These are phyloP conservation scores for Ophiostoma montium DNA, from an alignment of 2,329 filamentous ascomycete species.

Conservation along the genomic window DNA sequence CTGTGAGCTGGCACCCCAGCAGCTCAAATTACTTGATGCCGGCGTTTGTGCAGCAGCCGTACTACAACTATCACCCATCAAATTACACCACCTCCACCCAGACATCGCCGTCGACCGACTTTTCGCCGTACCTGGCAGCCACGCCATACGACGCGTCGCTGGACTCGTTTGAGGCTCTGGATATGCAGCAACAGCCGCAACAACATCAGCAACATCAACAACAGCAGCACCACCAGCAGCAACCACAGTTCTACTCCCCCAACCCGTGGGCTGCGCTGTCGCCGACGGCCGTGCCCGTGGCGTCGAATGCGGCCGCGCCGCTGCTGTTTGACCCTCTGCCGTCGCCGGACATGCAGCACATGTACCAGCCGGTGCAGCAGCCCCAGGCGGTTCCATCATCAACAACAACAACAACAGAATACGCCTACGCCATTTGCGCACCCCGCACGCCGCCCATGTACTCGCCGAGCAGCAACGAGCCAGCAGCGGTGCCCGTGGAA, in stretches of 20 bases:
- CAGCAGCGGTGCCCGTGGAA: background rate
- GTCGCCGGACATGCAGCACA: no score
- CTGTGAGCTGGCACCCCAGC: slow-evolving; percentile 60
- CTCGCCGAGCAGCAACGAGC: background rate
- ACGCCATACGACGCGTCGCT: no score
- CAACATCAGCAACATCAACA: background rate
- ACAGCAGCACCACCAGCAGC: slow-evolving; percentile 17
- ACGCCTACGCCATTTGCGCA: background rate
- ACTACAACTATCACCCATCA: background rate
- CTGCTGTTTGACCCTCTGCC: slow-evolving; percentile 13
- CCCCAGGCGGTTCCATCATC: background rate
- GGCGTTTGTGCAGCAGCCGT: no score
- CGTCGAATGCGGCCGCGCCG: slow-evolving; percentile 6
- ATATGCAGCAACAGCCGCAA: no score
- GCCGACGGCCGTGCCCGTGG: background rate
- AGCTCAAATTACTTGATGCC: slow-evolving; percentile 24
- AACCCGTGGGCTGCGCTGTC: slow-evolving; percentile 24
- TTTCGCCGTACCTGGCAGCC: slow-evolving; percentile 33
- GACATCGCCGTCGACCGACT: slow-evolving; percentile 39
- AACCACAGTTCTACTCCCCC: slow-evolving; percentile 23
- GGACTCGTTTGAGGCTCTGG: no score
- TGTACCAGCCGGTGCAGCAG: no score
- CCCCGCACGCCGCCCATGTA: slow-evolving; percentile 1
- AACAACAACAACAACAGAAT: background rate
- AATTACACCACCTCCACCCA: slow-evolving; percentile 34